Base-by-base conservation (phyloP, 768 basidiomycete genomes). In the Dacryopinax spathularia region DNA sequence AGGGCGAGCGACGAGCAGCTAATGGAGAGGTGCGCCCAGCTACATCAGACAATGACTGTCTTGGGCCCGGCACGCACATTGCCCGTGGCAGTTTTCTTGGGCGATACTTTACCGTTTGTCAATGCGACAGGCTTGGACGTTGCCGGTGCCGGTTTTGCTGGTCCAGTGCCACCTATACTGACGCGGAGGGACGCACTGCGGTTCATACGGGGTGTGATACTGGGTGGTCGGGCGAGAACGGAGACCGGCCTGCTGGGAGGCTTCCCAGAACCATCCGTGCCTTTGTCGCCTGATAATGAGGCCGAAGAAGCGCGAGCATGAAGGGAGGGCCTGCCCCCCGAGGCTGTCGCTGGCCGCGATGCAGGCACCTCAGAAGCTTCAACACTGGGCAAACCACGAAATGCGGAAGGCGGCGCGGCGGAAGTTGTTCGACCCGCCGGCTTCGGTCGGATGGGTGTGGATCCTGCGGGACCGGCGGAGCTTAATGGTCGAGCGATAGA, bases 101-200 rank as follows among this genome's bases (percentile, higher is more conserved):
- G 48, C 3, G 29, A 15, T 5, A 29, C 48, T 29, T 56, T 56
- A 20, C 48, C 25, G 48, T 10, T 56, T 20, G 48, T 56, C 15
- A 29, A 56, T 20, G 48, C 25, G 2, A 29, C 20, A 5, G 31
- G 25, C 48, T 56, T 56, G 29, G 48, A 20, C 48, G 25, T 56
- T 13, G 48, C 13, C 48, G 9, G 10, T 39, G 37, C 39, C 62
- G 60, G 61, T 31, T 25, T 62, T 59, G 43, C 59, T 63, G 34
- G 41, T 43, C 15, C 59, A 29, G 61, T 61, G 85, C 75, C 82
- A 78, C 76, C 89, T 29, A 56, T 89, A 65, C 84, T 85, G 12
- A 78, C 82, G 25, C 89, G 79, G 62, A 91, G 72, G 5, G 82
- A 74, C 1, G 90, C 88, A 68, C 85, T 89, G 72, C 80, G 84